Evolutionary conservation across 257 asterid genomes (phyloP).

Genomic region (Paulownia fortunei): DNA sequence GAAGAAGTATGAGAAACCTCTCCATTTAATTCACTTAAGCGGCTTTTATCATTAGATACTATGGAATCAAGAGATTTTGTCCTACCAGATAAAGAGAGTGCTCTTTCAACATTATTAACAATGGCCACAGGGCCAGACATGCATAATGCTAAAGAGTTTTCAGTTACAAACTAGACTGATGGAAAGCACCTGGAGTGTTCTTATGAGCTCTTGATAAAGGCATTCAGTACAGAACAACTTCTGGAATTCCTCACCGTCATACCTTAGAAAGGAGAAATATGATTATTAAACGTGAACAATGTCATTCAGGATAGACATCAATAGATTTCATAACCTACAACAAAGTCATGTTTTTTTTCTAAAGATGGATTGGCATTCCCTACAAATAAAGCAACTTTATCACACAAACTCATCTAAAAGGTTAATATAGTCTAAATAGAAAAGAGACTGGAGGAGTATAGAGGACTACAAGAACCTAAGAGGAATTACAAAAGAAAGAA

Average conservation of each 20-base stretch:
- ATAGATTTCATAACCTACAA: too few relatives aligned
- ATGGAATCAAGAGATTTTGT: constrained; percentile 58
- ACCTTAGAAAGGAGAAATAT: constrained; percentile 26
- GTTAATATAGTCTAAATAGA: too few relatives aligned
- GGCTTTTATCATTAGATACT: constrained; percentile 43
- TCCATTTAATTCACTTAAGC: constrained; percentile 48
- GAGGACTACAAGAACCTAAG: too few relatives aligned
- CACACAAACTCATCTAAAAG: constrained; percentile 5
- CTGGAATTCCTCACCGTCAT: constrained; percentile 20
- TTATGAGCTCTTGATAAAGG: constrained; percentile 37
- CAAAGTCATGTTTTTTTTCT: too few relatives aligned
- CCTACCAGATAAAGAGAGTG: constrained; percentile 62
- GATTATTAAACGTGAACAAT: not conserved
- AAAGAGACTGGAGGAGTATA: too few relatives aligned
- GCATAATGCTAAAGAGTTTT: constrained; percentile 65
- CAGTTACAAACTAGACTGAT: constrained; percentile 43
- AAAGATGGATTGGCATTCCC: too few relatives aligned
- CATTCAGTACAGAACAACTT: constrained; percentile 10
- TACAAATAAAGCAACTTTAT: not conserved
- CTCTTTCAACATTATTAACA: constrained; percentile 54
- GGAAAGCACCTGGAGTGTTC: too few relatives aligned
- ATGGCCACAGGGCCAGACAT: constrained; percentile 91
- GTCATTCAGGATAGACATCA: too few relatives aligned
- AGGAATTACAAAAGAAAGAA: too few relatives aligned
- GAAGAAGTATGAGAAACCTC: constrained; percentile 56